phyloP scores from a whole-genome alignment of 331 rosid genomes.

The Ulmus americana region DNA sequence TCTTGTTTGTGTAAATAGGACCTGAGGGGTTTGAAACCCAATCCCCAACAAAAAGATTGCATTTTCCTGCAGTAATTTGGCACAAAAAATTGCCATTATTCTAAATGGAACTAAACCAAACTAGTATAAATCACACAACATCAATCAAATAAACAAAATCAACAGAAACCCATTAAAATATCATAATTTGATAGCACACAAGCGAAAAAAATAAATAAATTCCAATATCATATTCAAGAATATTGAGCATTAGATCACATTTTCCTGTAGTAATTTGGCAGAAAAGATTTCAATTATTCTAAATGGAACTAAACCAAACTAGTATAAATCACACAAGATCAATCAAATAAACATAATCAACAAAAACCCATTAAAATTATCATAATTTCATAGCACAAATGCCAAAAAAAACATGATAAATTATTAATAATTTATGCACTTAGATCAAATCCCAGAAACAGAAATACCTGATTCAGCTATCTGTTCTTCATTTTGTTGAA shows the following conservation, averaged over 20 bases:
- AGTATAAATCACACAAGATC: neutral
- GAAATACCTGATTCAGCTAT: conserved; percentile 10
- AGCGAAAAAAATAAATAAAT: neutral
- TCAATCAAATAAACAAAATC: neutral
- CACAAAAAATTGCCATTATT: conserved; percentile 1
- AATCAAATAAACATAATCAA: neutral
- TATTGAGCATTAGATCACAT: neutral
- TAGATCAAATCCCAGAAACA: neutral
- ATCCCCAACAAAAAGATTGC: conserved; percentile 70
- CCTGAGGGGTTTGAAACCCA: conserved; percentile 71
- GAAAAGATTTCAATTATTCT: too few species aligned
- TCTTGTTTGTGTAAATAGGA: conserved; percentile 58
- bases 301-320: too few species aligned
- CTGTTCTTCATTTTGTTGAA: conserved; percentile 28
- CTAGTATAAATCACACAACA: neutral
- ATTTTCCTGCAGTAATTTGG: conserved; percentile 43
- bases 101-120: neutral
- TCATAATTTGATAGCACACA: neutral
- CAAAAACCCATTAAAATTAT: neutral
- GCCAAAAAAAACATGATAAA: neutral
- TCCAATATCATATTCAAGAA: neutral
- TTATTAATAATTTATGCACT: too few species aligned
- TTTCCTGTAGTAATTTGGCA: too few species aligned
- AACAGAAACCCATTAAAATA: neutral
- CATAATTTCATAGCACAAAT: neutral